Evolutionary conservation across 2,329 filamentous ascomycete species (phyloP).

Genomic region (Fusarium torulosum): DNA sequence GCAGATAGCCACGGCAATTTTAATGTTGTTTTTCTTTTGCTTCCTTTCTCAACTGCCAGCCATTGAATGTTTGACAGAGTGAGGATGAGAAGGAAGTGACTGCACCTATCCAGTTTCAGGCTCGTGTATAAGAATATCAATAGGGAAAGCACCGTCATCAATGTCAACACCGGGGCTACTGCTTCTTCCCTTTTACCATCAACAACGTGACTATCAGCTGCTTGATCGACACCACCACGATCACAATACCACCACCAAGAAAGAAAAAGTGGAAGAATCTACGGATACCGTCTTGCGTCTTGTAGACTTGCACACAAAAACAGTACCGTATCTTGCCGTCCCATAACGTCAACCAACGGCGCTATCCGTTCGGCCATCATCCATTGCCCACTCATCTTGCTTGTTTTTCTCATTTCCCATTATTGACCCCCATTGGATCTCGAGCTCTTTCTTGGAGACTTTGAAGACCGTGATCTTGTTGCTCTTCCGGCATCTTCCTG

Average conservation of each 20-base stretch:
- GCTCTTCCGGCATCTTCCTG: constrained; percentile 41
- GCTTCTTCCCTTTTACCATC: constrained; percentile 6
- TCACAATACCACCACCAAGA: constrained; percentile 5
- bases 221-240: constrained; percentile 16
- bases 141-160: constrained; percentile 11
- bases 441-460: constrained; percentile 6
- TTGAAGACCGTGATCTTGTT: background rate
- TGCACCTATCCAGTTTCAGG: constrained; percentile 9
- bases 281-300: constrained; percentile 1
- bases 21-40: background rate
- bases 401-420: constrained; percentile 19
- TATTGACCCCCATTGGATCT: background rate
- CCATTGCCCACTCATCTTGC: constrained; percentile 28
- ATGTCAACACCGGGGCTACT: constrained; percentile 2
- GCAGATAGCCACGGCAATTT: background rate
- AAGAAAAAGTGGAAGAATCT: background rate
- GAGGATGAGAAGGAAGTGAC: background rate
- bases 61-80: background rate
- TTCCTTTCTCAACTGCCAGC: background rate
- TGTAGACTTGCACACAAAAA: background rate
- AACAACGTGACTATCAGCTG: constrained; percentile 42
- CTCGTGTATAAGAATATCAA: constrained; percentile 40
- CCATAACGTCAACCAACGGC: constrained; percentile 28
- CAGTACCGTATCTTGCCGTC: constrained; percentile 28
- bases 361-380: constrained; percentile 29